Conservation (phyloP, 495 filamentous ascomycete genomes). For the Penicillium antarcticum region DNA sequence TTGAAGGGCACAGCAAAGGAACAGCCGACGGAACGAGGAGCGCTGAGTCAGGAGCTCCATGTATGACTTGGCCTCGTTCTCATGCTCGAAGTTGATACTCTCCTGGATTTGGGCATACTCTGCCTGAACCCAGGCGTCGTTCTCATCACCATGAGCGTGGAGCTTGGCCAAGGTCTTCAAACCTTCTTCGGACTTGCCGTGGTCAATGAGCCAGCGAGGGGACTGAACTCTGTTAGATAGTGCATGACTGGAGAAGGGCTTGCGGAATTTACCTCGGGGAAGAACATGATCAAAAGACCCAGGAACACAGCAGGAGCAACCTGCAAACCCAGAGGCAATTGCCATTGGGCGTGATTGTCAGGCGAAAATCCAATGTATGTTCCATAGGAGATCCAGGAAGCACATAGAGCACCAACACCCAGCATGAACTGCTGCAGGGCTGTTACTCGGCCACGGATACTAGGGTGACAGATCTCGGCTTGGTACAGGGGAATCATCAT, state of each 20-base stretch:
- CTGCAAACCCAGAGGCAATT: constrained; percentile 40
- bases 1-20: constrained; percentile 65
- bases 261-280: constrained; percentile 42
- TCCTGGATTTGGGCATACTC: constrained; percentile 43
- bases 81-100: constrained; percentile 43
- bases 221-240: constrained; percentile 27
- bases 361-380: constrained; percentile 49
- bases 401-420: constrained; percentile 38
- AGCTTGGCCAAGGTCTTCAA: constrained; percentile 48
- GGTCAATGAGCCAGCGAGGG: constrained; percentile 56
- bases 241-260: not conserved
- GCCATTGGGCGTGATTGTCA: constrained; percentile 40
- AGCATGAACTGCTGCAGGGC: constrained; percentile 46
- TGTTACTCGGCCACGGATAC: constrained; percentile 42
- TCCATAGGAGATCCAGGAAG: constrained; percentile 42
- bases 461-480: constrained; percentile 43
- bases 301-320: constrained; percentile 39
- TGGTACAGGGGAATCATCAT: constrained; percentile 48
- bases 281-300: constrained; percentile 39
- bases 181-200: constrained; percentile 46
- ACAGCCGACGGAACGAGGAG: constrained; percentile 64
- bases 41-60: constrained; percentile 60
- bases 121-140: constrained; percentile 41
- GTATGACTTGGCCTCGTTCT: constrained; percentile 68
- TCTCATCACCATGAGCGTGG: constrained; percentile 44